Conservation (phyloP, 1,284 basidiomycete species). For the Polyporus tsugae region DNA sequence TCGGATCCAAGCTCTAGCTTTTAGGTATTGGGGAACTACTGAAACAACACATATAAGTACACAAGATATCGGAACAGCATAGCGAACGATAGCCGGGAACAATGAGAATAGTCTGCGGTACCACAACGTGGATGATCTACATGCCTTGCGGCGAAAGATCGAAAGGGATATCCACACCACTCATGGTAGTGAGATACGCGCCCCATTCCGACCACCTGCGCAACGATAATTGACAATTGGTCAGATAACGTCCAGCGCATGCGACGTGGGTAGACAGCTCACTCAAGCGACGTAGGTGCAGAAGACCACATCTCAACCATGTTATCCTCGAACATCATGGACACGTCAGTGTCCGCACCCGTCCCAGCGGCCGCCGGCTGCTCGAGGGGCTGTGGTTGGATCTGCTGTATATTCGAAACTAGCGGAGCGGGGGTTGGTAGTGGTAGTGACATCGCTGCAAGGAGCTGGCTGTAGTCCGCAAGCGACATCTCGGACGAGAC, state of each 20-base stretch:
- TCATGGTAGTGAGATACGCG: slow-evolving; percentile 23
- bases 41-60: no score
- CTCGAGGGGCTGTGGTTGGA: neutral
- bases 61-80: no score
- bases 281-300: slow-evolving; percentile 19
- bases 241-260: neutral
- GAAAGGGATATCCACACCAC: slow-evolving; percentile 12
- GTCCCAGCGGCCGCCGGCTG: neutral
- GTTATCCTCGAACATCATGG: slow-evolving; percentile 19
- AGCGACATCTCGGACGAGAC: slow-evolving; percentile 6
- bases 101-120: no score
- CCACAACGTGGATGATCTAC: neutral
- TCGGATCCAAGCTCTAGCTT: no score
- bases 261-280: neutral
- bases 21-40: no score
- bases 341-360: slow-evolving; percentile 5
- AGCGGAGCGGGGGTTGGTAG: neutral
- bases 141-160: neutral
- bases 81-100: no score
- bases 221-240: neutral
- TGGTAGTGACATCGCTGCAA: slow-evolving; percentile 14
- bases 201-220: slow-evolving; percentile 29
- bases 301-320: slow-evolving; percentile 25
- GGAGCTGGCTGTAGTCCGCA: slow-evolving; percentile 15
- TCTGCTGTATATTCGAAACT: neutral